Evolutionary conservation across 805 yeast genomes (phyloP), one percentile per base, ranked within the genome.

Genomic region (Teunomyces barrocoloradensis): DNA sequence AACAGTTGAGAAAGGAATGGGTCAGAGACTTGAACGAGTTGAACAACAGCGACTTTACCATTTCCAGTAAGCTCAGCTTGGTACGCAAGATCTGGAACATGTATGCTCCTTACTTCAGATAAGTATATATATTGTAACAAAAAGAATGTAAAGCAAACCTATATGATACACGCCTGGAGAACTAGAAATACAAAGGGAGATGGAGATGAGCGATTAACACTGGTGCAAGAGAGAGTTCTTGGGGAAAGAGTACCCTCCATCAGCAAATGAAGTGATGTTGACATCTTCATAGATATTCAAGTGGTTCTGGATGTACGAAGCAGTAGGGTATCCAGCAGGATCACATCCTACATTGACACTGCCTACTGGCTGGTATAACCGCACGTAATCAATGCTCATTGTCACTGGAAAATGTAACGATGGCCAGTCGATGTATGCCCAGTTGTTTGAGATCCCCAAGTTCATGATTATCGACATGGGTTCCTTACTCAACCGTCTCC

Each of bases 391-490:
- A 40, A 92, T 71, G 51, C 80, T 73, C 81, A 91, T 73, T 1
- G 79, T 75, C 7, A 79, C 80, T 2, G 99, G 99, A 79, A 92
- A 92, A 41, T 71, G 69, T 48, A 90, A 73, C 3, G 83, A 73
- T 33, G 82, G 80, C 97, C 97, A 92, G 69, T 90, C 92, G 52
- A 92, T 91, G 65, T 87, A 89, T 6, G 94, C 88, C 97, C 97
- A 92, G 52, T 82, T 86, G 58, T 84, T 86, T 9, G 97, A 91
- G 44, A 92, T 70, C 75, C 96, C 99, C 71, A 92, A 66, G 65
- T 92, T 92, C 75, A 92, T 61, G 53, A 92, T 69, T 51, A 92
- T 79, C 2, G 96, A 79, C 97, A 92, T 91, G 53, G 98, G 98
- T 62, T 92, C 99, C 64, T 86, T 85, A 13, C 95, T 77, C 33